Base-by-base conservation (phyloP, 75 land plant genomes). In the Picea glauca region DNA sequence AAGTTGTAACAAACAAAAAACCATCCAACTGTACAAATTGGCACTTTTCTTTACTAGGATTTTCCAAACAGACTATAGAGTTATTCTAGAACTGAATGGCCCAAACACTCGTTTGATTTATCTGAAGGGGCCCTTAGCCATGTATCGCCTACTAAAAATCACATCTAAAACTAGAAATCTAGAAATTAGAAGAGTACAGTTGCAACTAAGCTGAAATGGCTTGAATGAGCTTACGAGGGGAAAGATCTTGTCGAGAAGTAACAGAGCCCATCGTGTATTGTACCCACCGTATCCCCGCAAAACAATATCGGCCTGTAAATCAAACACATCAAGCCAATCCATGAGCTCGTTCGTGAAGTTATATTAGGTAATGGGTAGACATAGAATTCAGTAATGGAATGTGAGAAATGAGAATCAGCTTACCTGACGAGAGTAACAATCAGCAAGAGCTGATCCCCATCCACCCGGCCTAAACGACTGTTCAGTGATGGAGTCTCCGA, bases 271-370 rank as follows among this genome's bases (percentile, higher is more conserved):
- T 77, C 96, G 86, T 32, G 92, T 96, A 82, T 91, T 96, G 85
- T 96, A 96, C 0, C 98, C 98, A 79, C 98, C 89, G 80, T 93
- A 96, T 2, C 98, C 98, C 61, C 98, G 96, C 60, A 89, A 74
- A 17, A 91, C 56, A 14, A 96, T 85, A 86, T 96, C 96, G 74
- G 92, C 96, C 98, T 96, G 87, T 20, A 79, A 60, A 60, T 35
- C 43, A 32, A 60, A 77, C 7, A 60, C 18, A 30, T 20, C 21
- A 65, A n/a, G n/a, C 38, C 33, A 72, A 15, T 23, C 54, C 23
- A 75, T 35, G 56, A 15, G 1, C 75, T 73, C 33, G 2, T 75
- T 74, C 50, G 11, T 70, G 12, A 14, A 64, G 60, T n/a, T 13
- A 57, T 23, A 62, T 20, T 40, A 1, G 4, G 17, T 11, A 60